Conservation (phyloP, 441 rosid genomes). For the Flueggea neowawraea region DNA sequence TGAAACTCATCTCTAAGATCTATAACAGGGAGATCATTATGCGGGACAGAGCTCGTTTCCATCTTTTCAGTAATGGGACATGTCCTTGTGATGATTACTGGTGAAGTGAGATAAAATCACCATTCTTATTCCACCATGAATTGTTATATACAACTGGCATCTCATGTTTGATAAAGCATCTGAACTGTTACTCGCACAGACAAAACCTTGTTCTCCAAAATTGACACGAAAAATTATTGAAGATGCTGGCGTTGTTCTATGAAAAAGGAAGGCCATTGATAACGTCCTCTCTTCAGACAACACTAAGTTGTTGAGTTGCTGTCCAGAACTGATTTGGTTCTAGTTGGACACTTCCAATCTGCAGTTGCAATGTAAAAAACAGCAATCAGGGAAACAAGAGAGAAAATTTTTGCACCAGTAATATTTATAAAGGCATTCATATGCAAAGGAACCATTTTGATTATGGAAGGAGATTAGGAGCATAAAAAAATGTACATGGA, state of each 20-base stretch:
- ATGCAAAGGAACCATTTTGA: background rate
- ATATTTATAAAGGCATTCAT: background rate
- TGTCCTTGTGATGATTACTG: no score
- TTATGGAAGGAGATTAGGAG: background rate
- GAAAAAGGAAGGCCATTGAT: background rate
- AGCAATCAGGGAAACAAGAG: background rate
- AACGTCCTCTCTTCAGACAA: conserved; percentile 35
- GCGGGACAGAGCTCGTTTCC: no score
- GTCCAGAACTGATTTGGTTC: conserved; percentile 84
- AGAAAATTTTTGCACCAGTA: background rate
- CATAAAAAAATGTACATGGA: no score
- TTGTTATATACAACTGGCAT: no score
- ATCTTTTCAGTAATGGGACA: no score
- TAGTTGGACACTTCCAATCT: conserved; percentile 79
- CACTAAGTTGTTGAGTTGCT: conserved; percentile 66
- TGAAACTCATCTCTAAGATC: conserved; percentile 62
- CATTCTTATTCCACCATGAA: no score
- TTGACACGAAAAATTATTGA: no score
- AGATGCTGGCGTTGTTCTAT: no score
- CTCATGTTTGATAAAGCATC: no score
- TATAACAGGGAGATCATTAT: no score
- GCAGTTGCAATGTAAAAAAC: conserved; percentile 21
- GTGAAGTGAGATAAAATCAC: background rate
- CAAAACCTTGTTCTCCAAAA: no score
- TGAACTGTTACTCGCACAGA: no score